Conservation (phyloP, 2,329 filamentous ascomycete species). For the Fusarium tuaranense region DNA sequence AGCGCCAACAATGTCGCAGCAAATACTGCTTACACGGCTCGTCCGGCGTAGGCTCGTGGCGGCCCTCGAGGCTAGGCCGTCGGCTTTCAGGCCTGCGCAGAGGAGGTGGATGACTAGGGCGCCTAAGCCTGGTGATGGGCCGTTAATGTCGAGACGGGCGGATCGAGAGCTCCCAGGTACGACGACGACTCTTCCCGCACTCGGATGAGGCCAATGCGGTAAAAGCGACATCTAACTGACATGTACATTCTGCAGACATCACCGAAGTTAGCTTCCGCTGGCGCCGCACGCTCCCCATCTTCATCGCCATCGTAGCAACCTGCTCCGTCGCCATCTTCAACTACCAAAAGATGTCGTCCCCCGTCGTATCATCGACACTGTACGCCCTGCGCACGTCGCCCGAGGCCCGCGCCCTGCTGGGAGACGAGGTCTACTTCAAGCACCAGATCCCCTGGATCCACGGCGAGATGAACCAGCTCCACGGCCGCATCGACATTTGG, state of each 20-base stretch:
- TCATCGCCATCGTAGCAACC: conserved; percentile 76
- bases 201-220: conserved; percentile 4
- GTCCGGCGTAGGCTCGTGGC: conserved; percentile 41
- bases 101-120: conserved; percentile 65
- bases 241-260: conserved; percentile 49
- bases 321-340: conserved; percentile 95
- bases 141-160: conserved; percentile 72
- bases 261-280: conserved; percentile 66
- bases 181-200: neutral
- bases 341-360: conserved; percentile 95
- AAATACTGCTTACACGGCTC: conserved; percentile 42
- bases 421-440: conserved; percentile 87
- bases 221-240: neutral
- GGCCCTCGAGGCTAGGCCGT: conserved; percentile 37
- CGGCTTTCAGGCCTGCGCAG: conserved; percentile 44
- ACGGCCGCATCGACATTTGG: conserved; percentile 87
- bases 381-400: conserved; percentile 90
- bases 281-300: conserved; percentile 82
- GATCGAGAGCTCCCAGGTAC: conserved; percentile 76
- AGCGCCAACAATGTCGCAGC: conserved; percentile 35
- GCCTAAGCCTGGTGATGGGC: conserved; percentile 70
- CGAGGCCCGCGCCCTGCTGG: conserved; percentile 80
- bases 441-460: conserved; percentile 85
- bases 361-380: conserved; percentile 86
- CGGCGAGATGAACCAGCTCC: conserved; percentile 92